Conservation (phyloP, 495 filamentous ascomycete species). For the Beverwykella pulmonaria region DNA sequence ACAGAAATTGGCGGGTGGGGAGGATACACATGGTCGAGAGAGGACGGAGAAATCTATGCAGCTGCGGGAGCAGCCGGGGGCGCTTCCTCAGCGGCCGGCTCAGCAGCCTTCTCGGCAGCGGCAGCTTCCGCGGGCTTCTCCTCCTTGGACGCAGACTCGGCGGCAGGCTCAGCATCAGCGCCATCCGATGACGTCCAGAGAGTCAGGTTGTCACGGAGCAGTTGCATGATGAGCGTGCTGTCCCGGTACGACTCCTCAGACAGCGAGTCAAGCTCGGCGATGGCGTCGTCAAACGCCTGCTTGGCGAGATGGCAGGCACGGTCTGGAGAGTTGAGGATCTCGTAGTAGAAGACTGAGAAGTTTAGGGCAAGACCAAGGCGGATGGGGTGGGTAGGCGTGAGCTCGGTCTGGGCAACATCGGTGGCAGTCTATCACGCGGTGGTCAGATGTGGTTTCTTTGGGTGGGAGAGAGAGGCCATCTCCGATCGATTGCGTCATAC, state of each 20-base stretch:
- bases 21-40: constrained; percentile 36
- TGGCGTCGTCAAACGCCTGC: constrained; percentile 99
- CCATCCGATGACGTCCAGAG: constrained; percentile 98
- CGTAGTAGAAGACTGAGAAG: constrained; percentile 99
- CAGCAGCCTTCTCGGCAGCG: constrained; percentile 51
- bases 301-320: constrained; percentile 99
- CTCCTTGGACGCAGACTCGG: constrained; percentile 58
- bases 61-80: constrained; percentile 35
- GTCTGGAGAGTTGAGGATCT: constrained; percentile 98
- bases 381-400: constrained; percentile 98
- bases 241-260: constrained; percentile 99
- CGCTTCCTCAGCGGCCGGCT: constrained; percentile 42
- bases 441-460: not conserved
- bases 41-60: constrained; percentile 29
- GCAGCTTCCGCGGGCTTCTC: constrained; percentile 50
- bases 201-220: constrained; percentile 98
- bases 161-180: constrained; percentile 72
- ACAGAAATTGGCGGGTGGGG: constrained; percentile 19
- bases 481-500: constrained; percentile 43
- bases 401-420: constrained; percentile 96
- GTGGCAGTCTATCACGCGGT: constrained; percentile 67
- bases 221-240: constrained; percentile 99
- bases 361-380: constrained; percentile 97
- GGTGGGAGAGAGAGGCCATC: not conserved
- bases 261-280: constrained; percentile 97